Base-by-base conservation (phyloP, 2,329 filamentous ascomycete species). In the Aureobasidium vineae region DNA sequence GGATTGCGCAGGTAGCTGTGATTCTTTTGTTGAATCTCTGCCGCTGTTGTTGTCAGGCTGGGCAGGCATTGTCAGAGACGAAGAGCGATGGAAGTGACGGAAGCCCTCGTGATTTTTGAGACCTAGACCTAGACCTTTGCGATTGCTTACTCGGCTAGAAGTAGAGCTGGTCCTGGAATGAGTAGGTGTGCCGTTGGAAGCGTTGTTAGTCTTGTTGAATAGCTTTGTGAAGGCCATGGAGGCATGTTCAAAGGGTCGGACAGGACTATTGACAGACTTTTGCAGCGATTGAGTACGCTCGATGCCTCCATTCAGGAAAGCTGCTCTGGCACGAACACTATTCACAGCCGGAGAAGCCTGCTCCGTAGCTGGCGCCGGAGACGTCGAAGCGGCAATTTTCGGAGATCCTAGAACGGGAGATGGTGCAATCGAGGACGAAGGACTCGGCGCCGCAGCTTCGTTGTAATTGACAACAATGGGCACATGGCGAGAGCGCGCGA, bases 231-330 rank as follows among this genome's bases (percentile, higher is more conserved):
- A 77, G 59, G 75, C 76, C 59, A 74, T 75, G 64, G 73, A 77
- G 70, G 76, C 76, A 66, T 76, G 75, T 63, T 77, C 76, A 68
- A 77, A 77, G 21, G 76, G 70, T 57, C 76, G 71, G 16, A 77
- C 76, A 36, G 75, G 74, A 68, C 71, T 72, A 65, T 74, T 75
- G 54, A 70, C 71, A 47, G 70, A 67, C 45, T 72, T 71, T 53
- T 75, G 74, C 52, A 76, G 68, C 19, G 71, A 72, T 45, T 69
- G 68, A 26, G 65, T 68, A 26, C 53, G 63, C 45, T 69, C 68
- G 10, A 69, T 52, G 21, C 67, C 67, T 38, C 66, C 66, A 19
- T 67, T 67, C 41, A 69, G 57, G 19, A 69, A 61, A 23, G 68
- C 68, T 19, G 66, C 64, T 40, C 67, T 52, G 28, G 68, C 68